Evolutionary conservation across 2,329 filamentous ascomycete species (phyloP), one percentile per base, ranked within the genome.

Genomic region (Aspergillus spinulosporus): DNA sequence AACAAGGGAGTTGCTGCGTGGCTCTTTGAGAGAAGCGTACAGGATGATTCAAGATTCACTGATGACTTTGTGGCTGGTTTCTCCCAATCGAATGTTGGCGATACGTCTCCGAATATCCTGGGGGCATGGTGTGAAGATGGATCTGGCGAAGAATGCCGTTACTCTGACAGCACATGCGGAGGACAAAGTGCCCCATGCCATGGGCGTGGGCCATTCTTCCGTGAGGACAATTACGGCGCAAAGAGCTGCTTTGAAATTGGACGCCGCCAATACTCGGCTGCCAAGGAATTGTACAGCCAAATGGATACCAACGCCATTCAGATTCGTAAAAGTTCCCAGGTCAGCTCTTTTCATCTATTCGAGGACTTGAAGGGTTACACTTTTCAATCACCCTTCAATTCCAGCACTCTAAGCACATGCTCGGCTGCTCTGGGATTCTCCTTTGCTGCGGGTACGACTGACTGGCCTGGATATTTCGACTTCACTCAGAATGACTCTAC

Each of bases 1-100:
- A 97, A 97, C 78, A 97, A 97, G 76, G 93, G 93, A 9, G 90
- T 96, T 5, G 92, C 93, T 2, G 89, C 92, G 0, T 88, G 88
- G 68, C 78, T 96, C 11, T 87, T 97, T 52, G 93, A 97, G 70
- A 83, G 88, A 62, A 86, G 83, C 50, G 80, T 88, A 48, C 70
- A 76, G 2, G 74, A 72, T n/a, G 79, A 84, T 14, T 68, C 77
- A 1, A 79, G 76, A 14, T 85, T 86, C 32, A 81, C 83, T 0
- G 77, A 84, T 2, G 83, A 81, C 7, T 96, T 96, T 64, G 89
- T 97, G 1, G 92, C 92, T 2, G 93, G 91, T 4, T 97, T 97
- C 72, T 94, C 90, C 1, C 93, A 97, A 71, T 85, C 92, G 8
- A 96, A 88, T 62, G 91, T 96, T 15, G 93, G 91, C 21, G 93